phyloP scores from a whole-genome alignment of 1,284 basidiomycete species.

The Ceratobasidium papillatum region DNA sequence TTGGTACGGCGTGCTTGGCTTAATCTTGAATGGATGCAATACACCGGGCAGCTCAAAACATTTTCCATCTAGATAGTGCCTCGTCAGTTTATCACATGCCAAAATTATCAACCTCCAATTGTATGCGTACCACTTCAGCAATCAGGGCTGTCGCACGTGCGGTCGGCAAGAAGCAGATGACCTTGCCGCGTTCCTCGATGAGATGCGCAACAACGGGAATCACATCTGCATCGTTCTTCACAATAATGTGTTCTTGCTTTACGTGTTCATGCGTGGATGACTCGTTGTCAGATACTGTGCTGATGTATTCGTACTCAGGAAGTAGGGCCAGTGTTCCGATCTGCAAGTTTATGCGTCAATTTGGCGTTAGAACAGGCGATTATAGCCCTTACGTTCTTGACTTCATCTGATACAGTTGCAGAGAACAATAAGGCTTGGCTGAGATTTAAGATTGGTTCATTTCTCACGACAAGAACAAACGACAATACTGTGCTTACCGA shows the following conservation, averaged over 20 bases:
- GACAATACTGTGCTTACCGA: conserved; percentile 50
- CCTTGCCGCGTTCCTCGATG: conserved; percentile 54
- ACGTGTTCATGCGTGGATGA: conserved; percentile 74
- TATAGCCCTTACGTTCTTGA: conserved; percentile 54
- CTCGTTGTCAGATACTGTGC: conserved; percentile 68
- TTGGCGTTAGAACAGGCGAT: not conserved
- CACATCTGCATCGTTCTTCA: conserved; percentile 55
- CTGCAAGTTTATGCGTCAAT: not conserved
- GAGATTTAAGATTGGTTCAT: conserved; percentile 46
- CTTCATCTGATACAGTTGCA: conserved; percentile 56
- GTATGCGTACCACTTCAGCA: conserved; percentile 57
- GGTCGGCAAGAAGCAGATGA: conserved; percentile 74
- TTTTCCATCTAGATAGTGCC: conserved; percentile 51
- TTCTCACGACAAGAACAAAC: conserved; percentile 51
- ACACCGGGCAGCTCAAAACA: conserved; percentile 49
- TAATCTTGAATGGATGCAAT: conserved; percentile 61
- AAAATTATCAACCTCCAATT: not conserved
- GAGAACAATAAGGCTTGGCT: conserved; percentile 59
- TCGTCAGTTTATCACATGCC: conserved; percentile 21
- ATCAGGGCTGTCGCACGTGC: conserved; percentile 68
- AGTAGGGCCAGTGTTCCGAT: conserved; percentile 52
- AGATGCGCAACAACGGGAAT: conserved; percentile 58
- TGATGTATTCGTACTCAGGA: conserved; percentile 66
- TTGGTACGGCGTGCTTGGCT: conserved; percentile 58
- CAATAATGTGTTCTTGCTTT: conserved; percentile 61